These are phyloP conservation scores for Hippophae rhamnoides DNA, from an alignment of 306 rosid genomes.

Conservation along the genomic window DNA sequence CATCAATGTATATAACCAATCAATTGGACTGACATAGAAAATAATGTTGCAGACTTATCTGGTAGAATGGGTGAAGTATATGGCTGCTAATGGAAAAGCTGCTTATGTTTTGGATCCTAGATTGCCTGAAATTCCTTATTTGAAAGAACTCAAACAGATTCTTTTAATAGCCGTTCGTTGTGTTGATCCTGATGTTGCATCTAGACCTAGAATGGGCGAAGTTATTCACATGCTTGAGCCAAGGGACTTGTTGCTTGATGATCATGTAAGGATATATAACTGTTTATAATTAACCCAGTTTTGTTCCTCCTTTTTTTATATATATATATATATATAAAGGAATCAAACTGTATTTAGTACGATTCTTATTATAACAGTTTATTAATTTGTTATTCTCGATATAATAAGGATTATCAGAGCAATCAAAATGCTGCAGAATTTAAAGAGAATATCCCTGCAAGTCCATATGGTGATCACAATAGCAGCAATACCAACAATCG, in stretches of 20 bases:
- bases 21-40: not conserved
- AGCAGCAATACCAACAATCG: too few relatives aligned
- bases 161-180: slow-evolving; percentile 52
- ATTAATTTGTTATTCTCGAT: not conserved
- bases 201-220: slow-evolving; percentile 46
- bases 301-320: too few relatives aligned
- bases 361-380: not conserved
- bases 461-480: too few relatives aligned
- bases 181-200: slow-evolving; percentile 36
- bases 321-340: too few relatives aligned
- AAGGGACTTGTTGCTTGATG: slow-evolving; percentile 26
- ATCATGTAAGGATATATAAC: slow-evolving; percentile 22
- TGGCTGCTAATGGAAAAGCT: slow-evolving; percentile 28
- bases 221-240: slow-evolving; percentile 50
- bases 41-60: slow-evolving; percentile 28
- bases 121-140: slow-evolving; percentile 36
- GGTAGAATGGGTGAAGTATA: slow-evolving; percentile 50
- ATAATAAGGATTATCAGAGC: slow-evolving; percentile 18
- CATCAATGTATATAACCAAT: too few relatives aligned
- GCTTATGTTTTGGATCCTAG: slow-evolving; percentile 34
- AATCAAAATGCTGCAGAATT: slow-evolving; percentile 4
- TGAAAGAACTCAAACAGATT: slow-evolving; percentile 41
- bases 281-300: not conserved
- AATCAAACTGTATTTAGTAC: not conserved
- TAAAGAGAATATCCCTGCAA: too few relatives aligned